Conservation (phyloP, 2,329 filamentous ascomycete species). For the Colletotrichum acutatum region DNA sequence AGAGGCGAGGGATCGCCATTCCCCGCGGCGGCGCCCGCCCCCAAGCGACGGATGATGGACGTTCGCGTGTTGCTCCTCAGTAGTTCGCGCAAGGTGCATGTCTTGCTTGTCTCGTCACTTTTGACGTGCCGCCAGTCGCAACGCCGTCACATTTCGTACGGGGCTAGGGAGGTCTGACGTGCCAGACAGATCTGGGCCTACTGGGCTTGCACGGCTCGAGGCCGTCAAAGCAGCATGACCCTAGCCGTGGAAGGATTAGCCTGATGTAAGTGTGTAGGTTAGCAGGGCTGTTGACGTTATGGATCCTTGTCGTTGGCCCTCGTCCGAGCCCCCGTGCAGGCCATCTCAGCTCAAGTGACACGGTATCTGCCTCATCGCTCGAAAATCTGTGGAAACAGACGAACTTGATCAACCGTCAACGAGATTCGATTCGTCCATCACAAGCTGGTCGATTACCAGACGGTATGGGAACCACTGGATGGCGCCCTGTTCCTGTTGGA, state of each 20-base stretch:
- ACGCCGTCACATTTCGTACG: conserved; percentile 3
- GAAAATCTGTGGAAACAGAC: conserved; percentile 33
- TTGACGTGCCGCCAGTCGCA: conserved; percentile 18
- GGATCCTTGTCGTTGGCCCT: conserved; percentile 17
- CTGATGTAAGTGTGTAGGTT: conserved; percentile 26
- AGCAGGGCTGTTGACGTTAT: conserved; percentile 4
- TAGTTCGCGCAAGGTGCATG: conserved; percentile 23
- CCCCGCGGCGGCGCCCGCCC: neutral
- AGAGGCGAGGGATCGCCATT: conserved; percentile 8
- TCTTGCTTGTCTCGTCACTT: conserved; percentile 3
- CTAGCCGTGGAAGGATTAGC: conserved; percentile 22
- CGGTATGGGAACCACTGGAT: conserved; percentile 6
- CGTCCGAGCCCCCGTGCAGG: conserved; percentile 18
- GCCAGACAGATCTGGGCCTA: neutral
- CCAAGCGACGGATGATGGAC: conserved; percentile 13
- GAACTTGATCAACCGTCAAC: conserved; percentile 25
- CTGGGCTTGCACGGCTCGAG: conserved; percentile 10
- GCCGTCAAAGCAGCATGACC: conserved; percentile 10
- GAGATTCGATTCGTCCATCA: conserved; percentile 21
- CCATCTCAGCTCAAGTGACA: conserved; percentile 31
- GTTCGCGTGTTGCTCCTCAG: conserved; percentile 8
- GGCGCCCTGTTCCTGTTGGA: conserved; percentile 4
- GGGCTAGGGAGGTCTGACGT: conserved; percentile 14
- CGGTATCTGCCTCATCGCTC: conserved; percentile 30
- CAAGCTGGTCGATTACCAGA: neutral